A percentile compares a stretch with the other conserved stretches of the same genome.
These are phyloP conservation scores for Nicotiana otophora DNA, from an alignment of 257 asterid species.

Conservation along the genomic window DNA sequence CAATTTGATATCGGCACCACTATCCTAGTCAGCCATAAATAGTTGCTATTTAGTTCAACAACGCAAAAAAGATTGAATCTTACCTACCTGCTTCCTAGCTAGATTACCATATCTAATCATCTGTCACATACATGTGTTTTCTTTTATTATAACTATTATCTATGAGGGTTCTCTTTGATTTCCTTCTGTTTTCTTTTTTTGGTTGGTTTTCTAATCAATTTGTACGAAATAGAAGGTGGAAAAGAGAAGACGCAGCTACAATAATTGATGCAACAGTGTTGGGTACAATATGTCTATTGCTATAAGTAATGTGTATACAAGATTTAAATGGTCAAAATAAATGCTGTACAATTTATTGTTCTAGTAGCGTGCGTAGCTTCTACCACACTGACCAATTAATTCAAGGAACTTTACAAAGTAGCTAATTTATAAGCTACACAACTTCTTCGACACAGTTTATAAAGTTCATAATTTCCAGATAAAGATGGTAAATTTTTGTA, in stretches of 20 bases:
- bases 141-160: neutral
- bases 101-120: neutral
- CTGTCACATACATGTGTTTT: neutral
- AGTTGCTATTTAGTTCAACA: neutral
- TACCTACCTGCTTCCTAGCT: neutral
- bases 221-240: neutral
- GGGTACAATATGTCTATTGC: neutral
- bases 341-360: neutral
- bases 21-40: too few relatives aligned
- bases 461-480: too few relatives aligned
- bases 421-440: neutral
- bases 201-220: neutral
- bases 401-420: neutral
- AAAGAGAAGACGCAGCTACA: constrained; percentile 8
- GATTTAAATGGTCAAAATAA: neutral
- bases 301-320: neutral
- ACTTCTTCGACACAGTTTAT: neutral
- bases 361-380: neutral
- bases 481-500: too few relatives aligned
- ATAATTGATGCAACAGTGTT: neutral
- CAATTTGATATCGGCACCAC: too few relatives aligned
- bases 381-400: neutral
- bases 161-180: neutral
- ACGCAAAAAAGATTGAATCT: neutral
- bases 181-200: neutral